These are phyloP conservation scores for Penicillium decumbens DNA, from an alignment of 2,329 filamentous ascomycete genomes.

Conservation along the genomic window DNA sequence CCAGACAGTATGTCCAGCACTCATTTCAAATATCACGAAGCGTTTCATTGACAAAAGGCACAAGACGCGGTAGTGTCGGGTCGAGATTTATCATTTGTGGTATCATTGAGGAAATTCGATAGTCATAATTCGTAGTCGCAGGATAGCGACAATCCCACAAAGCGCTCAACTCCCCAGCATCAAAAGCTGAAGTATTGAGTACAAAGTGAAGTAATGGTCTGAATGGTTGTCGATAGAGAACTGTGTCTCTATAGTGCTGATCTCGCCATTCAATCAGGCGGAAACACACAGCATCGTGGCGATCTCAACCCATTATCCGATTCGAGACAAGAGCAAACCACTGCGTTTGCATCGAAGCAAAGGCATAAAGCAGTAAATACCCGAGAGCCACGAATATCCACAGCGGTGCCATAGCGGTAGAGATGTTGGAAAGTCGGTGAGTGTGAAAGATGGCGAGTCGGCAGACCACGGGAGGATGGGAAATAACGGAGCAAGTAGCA, in stretches of 20 bases:
- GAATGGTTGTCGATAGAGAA: neutral
- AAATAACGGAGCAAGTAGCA: neutral
- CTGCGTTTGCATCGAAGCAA: slow-evolving; percentile 26
- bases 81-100: neutral
- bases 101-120: neutral
- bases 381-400: slow-evolving; percentile 36
- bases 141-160: neutral
- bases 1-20: neutral
- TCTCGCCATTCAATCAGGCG: neutral
- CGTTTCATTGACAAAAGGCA: neutral
- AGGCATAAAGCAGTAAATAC: slow-evolving; percentile 35
- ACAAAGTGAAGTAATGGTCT: neutral
- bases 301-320: slow-evolving; percentile 20
- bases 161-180: neutral
- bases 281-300: neutral
- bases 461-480: neutral
- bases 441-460: slow-evolving; percentile 6
- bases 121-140: slow-evolving; percentile 4
- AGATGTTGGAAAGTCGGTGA: neutral
- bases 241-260: neutral
- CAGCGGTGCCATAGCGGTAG: slow-evolving; percentile 23
- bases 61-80: neutral
- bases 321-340: slow-evolving; percentile 9
- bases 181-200: neutral
- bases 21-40: neutral